phyloP scores from a whole-genome alignment of 495 filamentous ascomycete genomes.

The Daldinia vernicosa region DNA sequence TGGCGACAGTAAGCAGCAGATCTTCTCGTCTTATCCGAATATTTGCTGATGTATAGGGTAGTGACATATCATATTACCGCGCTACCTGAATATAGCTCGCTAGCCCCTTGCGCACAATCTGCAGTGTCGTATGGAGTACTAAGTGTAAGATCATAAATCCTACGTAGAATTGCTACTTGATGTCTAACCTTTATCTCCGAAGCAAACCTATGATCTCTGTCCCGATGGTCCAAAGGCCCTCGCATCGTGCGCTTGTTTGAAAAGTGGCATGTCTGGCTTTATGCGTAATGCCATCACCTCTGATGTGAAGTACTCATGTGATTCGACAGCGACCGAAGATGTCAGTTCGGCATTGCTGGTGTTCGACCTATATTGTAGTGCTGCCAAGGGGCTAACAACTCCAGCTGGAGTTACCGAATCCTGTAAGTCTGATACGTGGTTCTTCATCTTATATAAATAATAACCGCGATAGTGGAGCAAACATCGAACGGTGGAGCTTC shows the following conservation, averaged over 20 bases:
- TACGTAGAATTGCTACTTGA: not conserved
- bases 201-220: constrained; percentile 54
- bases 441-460: constrained; percentile 12
- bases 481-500: constrained; percentile 29
- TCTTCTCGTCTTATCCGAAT: not conserved
- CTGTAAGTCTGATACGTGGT: constrained; percentile 34
- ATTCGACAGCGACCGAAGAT: constrained; percentile 55
- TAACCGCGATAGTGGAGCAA: constrained; percentile 25
- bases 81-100: constrained; percentile 52
- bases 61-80: constrained; percentile 63
- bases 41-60: constrained; percentile 19
- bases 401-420: constrained; percentile 52
- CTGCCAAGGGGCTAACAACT: constrained; percentile 51
- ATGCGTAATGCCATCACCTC: constrained; percentile 51
- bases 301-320: constrained; percentile 53
- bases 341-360: constrained; percentile 56
- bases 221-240: constrained; percentile 54
- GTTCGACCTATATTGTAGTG: constrained; percentile 58
- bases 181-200: constrained; percentile 17
- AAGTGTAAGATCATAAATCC: constrained; percentile 41
- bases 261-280: constrained; percentile 52
- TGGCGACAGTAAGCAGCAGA: constrained; percentile 52
- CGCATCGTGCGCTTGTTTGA: constrained; percentile 60
- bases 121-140: constrained; percentile 54
- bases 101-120: constrained; percentile 55